A percentile compares a stretch with the other conserved stretches of the same genome.
These are phyloP conservation scores for Vigna hirtella DNA, from an alignment of 306 rosid species.

Conservation along the genomic window DNA sequence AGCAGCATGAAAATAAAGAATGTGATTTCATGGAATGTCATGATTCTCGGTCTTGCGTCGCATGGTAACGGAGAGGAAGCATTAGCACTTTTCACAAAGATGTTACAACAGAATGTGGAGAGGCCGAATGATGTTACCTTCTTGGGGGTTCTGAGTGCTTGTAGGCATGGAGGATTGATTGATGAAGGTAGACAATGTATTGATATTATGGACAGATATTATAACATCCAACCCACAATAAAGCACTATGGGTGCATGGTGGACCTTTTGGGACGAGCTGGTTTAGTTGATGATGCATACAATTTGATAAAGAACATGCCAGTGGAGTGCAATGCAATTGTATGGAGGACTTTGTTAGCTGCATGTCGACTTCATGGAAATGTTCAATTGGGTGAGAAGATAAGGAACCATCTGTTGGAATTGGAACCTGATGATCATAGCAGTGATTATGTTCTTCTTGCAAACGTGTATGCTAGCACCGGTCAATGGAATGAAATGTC, in stretches of 20 bases:
- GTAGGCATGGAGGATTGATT: constrained; percentile 76
- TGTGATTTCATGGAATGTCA: constrained; percentile 79
- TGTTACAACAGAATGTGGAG: constrained; percentile 29
- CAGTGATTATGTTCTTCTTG: constrained; percentile 79
- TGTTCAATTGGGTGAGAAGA: constrained; percentile 67
- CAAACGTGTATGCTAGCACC: constrained; percentile 70
- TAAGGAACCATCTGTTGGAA: constrained; percentile 63
- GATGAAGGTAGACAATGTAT: constrained; percentile 65
- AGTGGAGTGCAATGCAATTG: constrained; percentile 65
- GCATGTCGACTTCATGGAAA: constrained; percentile 68
- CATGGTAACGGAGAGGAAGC: constrained; percentile 70
- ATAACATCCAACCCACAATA: constrained; percentile 60
- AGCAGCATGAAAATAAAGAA: constrained; percentile 54
- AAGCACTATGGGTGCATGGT: constrained; percentile 91
- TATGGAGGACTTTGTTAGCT: constrained; percentile 79
- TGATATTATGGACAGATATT: constrained; percentile 53
- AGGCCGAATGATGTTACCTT: constrained; percentile 43
- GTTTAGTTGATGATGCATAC: constrained; percentile 70
- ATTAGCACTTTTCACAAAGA: constrained; percentile 53
- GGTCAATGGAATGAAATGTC: constrained; percentile 70
- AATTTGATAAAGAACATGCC: constrained; percentile 64
- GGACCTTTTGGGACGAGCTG: constrained; percentile 82
- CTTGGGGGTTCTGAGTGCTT: constrained; percentile 78
- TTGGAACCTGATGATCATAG: constrained; percentile 67
- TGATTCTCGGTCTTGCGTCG: constrained; percentile 73